Base-by-base conservation (phyloP, 768 basidiomycete species). In the Macrolepiota fuliginosa region DNA sequence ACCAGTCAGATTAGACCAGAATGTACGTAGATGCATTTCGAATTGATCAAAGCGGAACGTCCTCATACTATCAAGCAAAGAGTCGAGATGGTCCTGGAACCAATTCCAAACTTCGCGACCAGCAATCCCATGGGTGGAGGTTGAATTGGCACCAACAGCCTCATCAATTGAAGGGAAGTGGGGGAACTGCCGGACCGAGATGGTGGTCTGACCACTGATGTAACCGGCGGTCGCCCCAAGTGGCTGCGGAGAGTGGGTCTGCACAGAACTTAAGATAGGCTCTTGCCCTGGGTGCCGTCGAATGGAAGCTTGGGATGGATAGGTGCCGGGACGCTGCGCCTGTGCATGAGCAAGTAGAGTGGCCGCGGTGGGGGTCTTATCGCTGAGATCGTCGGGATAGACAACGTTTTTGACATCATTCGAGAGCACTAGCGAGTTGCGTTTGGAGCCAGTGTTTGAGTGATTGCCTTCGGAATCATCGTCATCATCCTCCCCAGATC, bases 61-160 rank as follows among this genome's bases (percentile, higher is more conserved):
- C 58, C 90, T 79, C 46, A 94, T 85, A 67, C 84, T 88, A 66
- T 93, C 91, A 35, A 94, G 76, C 51, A 96, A 80, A 0, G 88
- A 79, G 73, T 96, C 92, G 63, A 94, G 80, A 77, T 96, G 94
- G 61, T 93, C 90, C 72, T 91, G 89, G 80, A 96, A 96, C 88
- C 91, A 92, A 32, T 80, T 83, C 94, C 94, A 96, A 5, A 93
- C 90, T 72, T 92, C 91, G 66, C 90, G 85, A 29, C 91, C 93
- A 63, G 88, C 88, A 22, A 92, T 81, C 58, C 86, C 84, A 66
- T 94, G 89, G 29, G 90, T 79, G 50, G 91, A 84, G n/a, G 87
- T 83, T 11, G 89, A 89, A 68, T 79, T 87, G 27, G 84, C 79
- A 52, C 88, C 89, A 40, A 93, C 83, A 22, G 91, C 91, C 74